Evolutionary conservation across 192 early-diverging fungal species (phyloP).

Genomic region (Coemansia sp.): DNA sequence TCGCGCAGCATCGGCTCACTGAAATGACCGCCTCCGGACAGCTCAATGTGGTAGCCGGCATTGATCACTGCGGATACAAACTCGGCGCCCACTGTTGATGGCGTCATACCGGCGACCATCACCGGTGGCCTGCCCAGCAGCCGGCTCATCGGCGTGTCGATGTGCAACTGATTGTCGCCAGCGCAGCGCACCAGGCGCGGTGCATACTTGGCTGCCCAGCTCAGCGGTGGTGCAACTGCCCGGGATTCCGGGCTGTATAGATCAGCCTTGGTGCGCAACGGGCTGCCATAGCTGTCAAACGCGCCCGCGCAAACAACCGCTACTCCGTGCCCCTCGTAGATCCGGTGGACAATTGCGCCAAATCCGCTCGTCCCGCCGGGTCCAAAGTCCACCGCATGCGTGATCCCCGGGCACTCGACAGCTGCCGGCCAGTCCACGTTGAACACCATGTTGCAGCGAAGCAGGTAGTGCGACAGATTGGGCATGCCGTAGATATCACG

Average conservation of each 20-base stretch:
- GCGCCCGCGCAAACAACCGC: constrained; percentile 27
- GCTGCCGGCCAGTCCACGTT: constrained; percentile 36
- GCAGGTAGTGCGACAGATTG: constrained; percentile 16
- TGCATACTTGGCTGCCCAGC: constrained; percentile 81
- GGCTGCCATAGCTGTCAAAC: not conserved
- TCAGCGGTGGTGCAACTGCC: constrained; percentile 58
- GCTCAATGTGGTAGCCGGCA: constrained; percentile 85
- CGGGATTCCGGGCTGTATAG: constrained; percentile 12
- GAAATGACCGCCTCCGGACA: constrained; percentile 82
- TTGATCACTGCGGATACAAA: constrained; percentile 85
- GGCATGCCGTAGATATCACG: constrained; percentile 5
- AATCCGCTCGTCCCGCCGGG: constrained; percentile 80
- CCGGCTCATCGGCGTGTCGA: constrained; percentile 83
- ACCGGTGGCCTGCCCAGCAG: constrained; percentile 85
- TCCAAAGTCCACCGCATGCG: constrained; percentile 93
- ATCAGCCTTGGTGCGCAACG: constrained; percentile 5
- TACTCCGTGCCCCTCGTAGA: constrained; percentile 83
- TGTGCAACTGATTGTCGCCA: constrained; percentile 65
- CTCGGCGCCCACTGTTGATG: constrained; percentile 69
- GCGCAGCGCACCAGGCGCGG: constrained; percentile 68
- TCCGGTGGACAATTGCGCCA: constrained; percentile 73
- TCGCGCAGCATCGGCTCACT: constrained; percentile 73
- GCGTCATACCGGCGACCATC: constrained; percentile 91
- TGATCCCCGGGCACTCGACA: constrained; percentile 1
- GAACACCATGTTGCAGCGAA: constrained; percentile 21